phyloP scores from a whole-genome alignment of 1,284 basidiomycete genomes.

The Hemileia vastatrix region DNA sequence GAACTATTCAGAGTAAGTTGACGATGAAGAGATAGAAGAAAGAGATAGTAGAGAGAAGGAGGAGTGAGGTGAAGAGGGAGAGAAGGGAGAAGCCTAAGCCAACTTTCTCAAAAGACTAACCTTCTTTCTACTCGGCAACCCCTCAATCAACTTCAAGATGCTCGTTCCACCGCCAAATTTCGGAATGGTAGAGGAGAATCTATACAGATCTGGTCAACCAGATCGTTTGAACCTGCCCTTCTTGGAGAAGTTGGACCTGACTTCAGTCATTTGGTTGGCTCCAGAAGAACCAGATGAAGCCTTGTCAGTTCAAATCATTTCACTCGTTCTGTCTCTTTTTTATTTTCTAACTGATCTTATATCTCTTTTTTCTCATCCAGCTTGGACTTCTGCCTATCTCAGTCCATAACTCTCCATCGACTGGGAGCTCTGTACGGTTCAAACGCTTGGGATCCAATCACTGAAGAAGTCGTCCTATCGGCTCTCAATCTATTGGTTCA shows the following conservation, averaged over 20 bases:
- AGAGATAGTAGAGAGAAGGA: too few species aligned
- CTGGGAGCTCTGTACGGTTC: slow-evolving; percentile 46
- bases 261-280: slow-evolving; percentile 51
- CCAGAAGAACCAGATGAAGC: slow-evolving; percentile 50
- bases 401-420: slow-evolving; percentile 45
- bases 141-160: too few species aligned
- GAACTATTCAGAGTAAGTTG: too few species aligned
- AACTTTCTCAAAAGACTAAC: too few species aligned
- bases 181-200: slow-evolving; percentile 51
- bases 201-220: slow-evolving; percentile 51
- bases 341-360: background rate
- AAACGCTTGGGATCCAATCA: slow-evolving; percentile 47
- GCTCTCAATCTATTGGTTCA: slow-evolving; percentile 50
- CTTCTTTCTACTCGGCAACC: too few species aligned
- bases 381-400: slow-evolving; percentile 35
- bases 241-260: slow-evolving; percentile 49
- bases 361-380: slow-evolving; percentile 10
- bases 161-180: slow-evolving; percentile 51
- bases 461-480: slow-evolving; percentile 51
- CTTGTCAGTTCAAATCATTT: slow-evolving; percentile 45
- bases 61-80: too few species aligned
- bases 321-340: too few species aligned
- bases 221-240: slow-evolving; percentile 52
- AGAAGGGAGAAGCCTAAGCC: too few species aligned
- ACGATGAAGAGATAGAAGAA: too few species aligned